phyloP scores from a whole-genome alignment of 75 land plant species.

The Adiantum capillusveneris region DNA sequence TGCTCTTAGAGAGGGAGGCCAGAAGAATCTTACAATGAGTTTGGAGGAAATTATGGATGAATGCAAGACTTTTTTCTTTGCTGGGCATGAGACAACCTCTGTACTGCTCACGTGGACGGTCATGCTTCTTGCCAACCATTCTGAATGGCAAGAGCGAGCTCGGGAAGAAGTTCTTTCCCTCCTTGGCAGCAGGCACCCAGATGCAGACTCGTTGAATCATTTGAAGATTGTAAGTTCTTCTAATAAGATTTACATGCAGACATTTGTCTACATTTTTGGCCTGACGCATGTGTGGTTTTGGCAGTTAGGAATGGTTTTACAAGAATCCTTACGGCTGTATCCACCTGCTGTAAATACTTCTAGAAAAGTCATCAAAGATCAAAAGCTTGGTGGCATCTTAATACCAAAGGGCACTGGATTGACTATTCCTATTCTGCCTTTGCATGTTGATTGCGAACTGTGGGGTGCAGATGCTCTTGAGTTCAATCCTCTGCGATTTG shows the following conservation, averaged over 20 bases:
- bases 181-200: not conserved
- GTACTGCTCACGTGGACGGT: constrained; percentile 1
- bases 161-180: not conserved
- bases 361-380: not conserved
- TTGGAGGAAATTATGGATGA: constrained; percentile 28
- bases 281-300: too few species aligned
- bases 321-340: constrained; percentile 46
- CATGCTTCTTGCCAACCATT: constrained; percentile 2
- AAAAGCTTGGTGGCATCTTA: constrained; percentile 24
- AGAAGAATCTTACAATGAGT: too few species aligned
- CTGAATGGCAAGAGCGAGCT: constrained; percentile 9
- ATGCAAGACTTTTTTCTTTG: constrained; percentile 48
- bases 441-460: constrained; percentile 11
- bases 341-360: constrained; percentile 27
- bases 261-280: too few species aligned
- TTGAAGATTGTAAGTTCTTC: not conserved
- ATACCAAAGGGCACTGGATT: constrained; percentile 30
- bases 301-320: constrained; percentile 43
- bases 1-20: too few species aligned
- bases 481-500: constrained; percentile 32
- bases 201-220: not conserved
- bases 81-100: constrained; percentile 45
- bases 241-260: too few species aligned
- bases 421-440: constrained; percentile 22
- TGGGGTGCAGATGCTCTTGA: constrained; percentile 31